A percentile compares a stretch with the other conserved stretches of the same genome.
phyloP scores from a whole-genome alignment of 164 flowering plant species.

The Umbilicus rupestris region DNA sequence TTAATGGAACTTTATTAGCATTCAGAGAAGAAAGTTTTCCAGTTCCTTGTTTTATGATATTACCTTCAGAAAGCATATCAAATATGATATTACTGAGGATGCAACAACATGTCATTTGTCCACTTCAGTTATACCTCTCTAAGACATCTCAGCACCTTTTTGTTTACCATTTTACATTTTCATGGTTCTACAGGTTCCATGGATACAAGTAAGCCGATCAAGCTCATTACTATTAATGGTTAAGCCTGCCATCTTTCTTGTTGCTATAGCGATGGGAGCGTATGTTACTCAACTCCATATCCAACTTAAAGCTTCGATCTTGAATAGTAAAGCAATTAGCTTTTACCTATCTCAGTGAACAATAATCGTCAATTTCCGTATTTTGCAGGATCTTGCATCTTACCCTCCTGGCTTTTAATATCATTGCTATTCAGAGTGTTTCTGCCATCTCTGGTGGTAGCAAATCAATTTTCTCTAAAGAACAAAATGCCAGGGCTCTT shows the following conservation, averaged over 20 bases:
- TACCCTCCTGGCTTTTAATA: conserved; percentile 53
- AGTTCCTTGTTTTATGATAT: neutral
- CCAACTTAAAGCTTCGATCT: neutral
- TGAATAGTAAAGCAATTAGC: neutral
- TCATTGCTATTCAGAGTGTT: conserved; percentile 31
- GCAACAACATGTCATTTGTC: neutral
- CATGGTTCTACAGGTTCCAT: conserved; percentile 53
- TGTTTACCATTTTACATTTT: neutral
- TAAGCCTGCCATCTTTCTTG: conserved; percentile 52
- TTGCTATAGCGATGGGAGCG: conserved; percentile 70
- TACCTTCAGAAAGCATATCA: conserved; percentile 1
- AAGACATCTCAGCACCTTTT: too few relatives aligned
- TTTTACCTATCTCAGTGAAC: neutral
- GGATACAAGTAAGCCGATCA: conserved; percentile 94
- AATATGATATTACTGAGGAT: neutral
- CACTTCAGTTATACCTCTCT: neutral
- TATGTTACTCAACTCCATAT: conserved; percentile 22
- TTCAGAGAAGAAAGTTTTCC: neutral
- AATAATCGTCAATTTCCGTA: neutral
- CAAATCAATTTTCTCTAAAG: conserved; percentile 43
- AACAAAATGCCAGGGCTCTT: conserved; percentile 61
- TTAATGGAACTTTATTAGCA: neutral
- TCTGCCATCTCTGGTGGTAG: conserved; percentile 45
- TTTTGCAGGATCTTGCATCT: conserved; percentile 65
- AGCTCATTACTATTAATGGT: conserved; percentile 79